Evolutionary conservation across 2,329 filamentous ascomycete genomes (phyloP), one percentile per base, ranked within the genome.

Genomic region (Clarireedia paspali): DNA sequence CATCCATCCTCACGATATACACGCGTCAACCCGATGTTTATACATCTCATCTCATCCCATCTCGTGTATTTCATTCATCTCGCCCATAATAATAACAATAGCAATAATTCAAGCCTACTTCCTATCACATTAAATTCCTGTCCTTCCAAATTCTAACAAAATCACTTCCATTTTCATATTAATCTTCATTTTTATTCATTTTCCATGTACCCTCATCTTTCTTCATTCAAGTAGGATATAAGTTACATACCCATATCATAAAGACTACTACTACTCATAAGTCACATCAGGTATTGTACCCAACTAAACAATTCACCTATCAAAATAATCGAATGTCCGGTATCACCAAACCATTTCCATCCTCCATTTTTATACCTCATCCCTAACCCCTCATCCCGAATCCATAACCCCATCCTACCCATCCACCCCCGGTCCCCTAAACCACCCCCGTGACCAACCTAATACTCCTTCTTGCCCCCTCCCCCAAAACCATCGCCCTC

Each of bases 401-500:
- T 20, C 20, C 2, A 20, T 20, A 20, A 20, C 20, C 20, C 2
- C 2, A 20, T 20, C 20, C 2, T 20, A 20, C 20, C 2, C 47
- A 57, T 44, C 17, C 38, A 51, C 30, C 38, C 14, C 14, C 23
- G 10, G 1, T 12, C 15, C 12, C 12, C 50, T 64, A 76, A 53
- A 71, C 68, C 59, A 74, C 69, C 9, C 80, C 80, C 20, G 76
- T 88, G 46, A 95, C 82, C 65, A 91, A 83, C 67, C 92, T 83
- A 50, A 99, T 85, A 61, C 75, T 89, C 74, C 85, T 89, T 72
- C 92, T 84, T 17, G 87, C 80, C 4, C 94, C 94, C 65, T 97
- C 92, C 0, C 94, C 94, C 36, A 80, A 78, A 17, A 97, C 77
- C 72, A 88, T 88, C 56, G 96, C 78, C 34, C 82, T 75, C 0